A percentile compares a stretch with the other conserved stretches of the same genome.
phyloP scores from a whole-genome alignment of 2,329 filamentous ascomycete species.

The Furcasterigmium sp. region DNA sequence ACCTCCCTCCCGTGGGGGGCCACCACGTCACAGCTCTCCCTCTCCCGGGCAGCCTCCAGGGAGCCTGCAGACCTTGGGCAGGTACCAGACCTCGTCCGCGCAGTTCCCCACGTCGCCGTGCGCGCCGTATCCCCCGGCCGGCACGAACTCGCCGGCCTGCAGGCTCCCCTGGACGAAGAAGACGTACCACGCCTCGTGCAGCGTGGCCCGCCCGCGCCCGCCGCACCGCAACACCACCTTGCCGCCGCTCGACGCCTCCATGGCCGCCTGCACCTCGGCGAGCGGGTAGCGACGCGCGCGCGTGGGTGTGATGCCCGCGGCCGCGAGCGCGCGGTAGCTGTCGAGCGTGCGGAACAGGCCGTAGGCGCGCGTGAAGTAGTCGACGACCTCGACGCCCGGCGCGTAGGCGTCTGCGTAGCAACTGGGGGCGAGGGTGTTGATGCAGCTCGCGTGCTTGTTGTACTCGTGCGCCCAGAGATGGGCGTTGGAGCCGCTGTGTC shows the following conservation, averaged over 20 bases:
- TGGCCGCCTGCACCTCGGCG: slow-evolving; percentile 31
- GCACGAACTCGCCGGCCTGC: slow-evolving; percentile 43
- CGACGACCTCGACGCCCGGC: slow-evolving; percentile 35
- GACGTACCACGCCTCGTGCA: slow-evolving; percentile 49
- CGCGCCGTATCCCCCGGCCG: slow-evolving; percentile 28
- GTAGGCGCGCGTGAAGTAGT: slow-evolving; percentile 38
- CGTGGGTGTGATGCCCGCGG: slow-evolving; percentile 29
- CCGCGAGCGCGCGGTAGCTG: slow-evolving; percentile 32
- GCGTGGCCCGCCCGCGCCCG: slow-evolving; percentile 26
- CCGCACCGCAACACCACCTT: slow-evolving; percentile 38
- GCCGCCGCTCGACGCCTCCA: slow-evolving; percentile 38
- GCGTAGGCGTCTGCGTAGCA: slow-evolving; percentile 56
- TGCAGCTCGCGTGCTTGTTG: slow-evolving; percentile 68
- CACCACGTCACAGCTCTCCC: no score
- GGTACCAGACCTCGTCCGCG: slow-evolving; percentile 29
- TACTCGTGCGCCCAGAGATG: slow-evolving; percentile 66
- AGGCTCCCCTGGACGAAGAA: slow-evolving; percentile 47
- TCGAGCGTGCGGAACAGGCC: slow-evolving; percentile 35
- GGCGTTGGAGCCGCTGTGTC: slow-evolving; percentile 28
- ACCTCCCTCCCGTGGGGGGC: no score
- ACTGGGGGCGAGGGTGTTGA: slow-evolving; percentile 59
- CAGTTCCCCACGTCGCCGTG: slow-evolving; percentile 34
- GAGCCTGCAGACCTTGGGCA: slow-evolving; percentile 27
- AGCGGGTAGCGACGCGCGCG: slow-evolving; percentile 33
- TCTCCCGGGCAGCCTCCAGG: slow-evolving; percentile 6